Base-by-base conservation (phyloP, 768 basidiomycete species). In the Termitomyces sp. region DNA sequence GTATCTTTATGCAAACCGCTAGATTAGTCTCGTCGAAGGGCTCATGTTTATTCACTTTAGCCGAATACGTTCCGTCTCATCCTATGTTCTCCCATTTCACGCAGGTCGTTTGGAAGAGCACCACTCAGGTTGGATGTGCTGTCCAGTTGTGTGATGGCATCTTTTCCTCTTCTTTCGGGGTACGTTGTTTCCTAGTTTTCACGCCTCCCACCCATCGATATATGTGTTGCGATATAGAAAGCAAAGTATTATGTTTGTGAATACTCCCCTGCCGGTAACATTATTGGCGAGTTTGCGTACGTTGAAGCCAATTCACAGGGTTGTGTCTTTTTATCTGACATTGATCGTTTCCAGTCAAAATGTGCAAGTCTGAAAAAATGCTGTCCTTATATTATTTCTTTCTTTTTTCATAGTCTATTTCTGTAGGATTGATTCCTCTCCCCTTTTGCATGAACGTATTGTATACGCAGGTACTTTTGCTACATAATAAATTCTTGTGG, bases 101-200 rank as follows among this genome's bases (percentile, higher is more conserved):
- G 9, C 87, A 89, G 67, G 79, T 88, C 5, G 87, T 90, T 8
- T 90, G 88, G 88, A 89, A 90, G 69, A 74, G 68, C 6, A 79
- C 82, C 24, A 81, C 77, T 1, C 71, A 87, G 59, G 74, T 89
- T 22, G 87, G 86, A 24, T 90, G 86, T 63, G 87, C 85, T 41
- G 72, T 80, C 29, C 71, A 78, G 57, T 65, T 68, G 9, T 88
- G 87, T 68, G 72, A 71, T 63, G 82, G 81, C 27, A 85, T 88
- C 57, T 86, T 90, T 65, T 71, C 64, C 61, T 61, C 81, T 24
- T 74, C 71, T 39, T 84, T 74, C 64, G 85, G 82, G 53, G 84
- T 86, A 64, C 52, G 82, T 75, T 49, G 41, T 44, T 46, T 53
- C n/a, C 20, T 3, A 6, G 20, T 46, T 22, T 53, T 20, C 20